Conservation (phyloP, 2,329 filamentous ascomycete genomes). For the Fusarium tjaetaba region DNA sequence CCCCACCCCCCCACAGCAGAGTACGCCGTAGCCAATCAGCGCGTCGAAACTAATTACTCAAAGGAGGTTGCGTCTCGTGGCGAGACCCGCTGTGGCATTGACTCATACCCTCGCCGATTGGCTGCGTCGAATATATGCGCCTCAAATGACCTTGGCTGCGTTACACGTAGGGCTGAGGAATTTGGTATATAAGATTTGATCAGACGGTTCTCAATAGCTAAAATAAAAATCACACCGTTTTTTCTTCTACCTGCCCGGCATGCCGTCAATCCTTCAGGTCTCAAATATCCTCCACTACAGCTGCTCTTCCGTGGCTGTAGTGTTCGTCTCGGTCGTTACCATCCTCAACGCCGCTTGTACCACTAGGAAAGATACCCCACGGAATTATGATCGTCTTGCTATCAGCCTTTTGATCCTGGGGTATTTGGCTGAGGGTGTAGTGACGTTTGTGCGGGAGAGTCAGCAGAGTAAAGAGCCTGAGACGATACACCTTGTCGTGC, state of each 20-base stretch:
- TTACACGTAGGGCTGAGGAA: conserved; percentile 2
- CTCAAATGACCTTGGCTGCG: not conserved
- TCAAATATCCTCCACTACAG: conserved; percentile 25
- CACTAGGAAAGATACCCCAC: not conserved
- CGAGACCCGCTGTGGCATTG: not conserved
- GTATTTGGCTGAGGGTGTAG: conserved; percentile 1
- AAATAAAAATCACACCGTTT: not conserved
- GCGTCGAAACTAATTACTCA: not conserved
- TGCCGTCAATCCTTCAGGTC: conserved; percentile 11
- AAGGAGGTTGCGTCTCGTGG: not conserved
- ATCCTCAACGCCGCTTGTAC: not conserved
- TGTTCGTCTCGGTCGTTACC: not conserved
- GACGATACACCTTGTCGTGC: not conserved
- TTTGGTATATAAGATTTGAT: conserved; percentile 3
- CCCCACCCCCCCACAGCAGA: not conserved
- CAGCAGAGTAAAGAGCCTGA: not conserved
- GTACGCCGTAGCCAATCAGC: conserved; percentile 8
- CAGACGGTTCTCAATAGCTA: not conserved
- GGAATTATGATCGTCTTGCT: not conserved
- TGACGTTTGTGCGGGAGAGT: not conserved
- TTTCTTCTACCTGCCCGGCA: not conserved
- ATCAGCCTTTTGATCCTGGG: not conserved
- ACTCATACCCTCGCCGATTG: conserved; percentile 15
- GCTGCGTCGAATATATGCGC: conserved; percentile 7
- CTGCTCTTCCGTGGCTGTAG: not conserved